These are phyloP conservation scores for Solanum etuberosum DNA, from an alignment of 257 asterid genomes.

Conservation along the genomic window DNA sequence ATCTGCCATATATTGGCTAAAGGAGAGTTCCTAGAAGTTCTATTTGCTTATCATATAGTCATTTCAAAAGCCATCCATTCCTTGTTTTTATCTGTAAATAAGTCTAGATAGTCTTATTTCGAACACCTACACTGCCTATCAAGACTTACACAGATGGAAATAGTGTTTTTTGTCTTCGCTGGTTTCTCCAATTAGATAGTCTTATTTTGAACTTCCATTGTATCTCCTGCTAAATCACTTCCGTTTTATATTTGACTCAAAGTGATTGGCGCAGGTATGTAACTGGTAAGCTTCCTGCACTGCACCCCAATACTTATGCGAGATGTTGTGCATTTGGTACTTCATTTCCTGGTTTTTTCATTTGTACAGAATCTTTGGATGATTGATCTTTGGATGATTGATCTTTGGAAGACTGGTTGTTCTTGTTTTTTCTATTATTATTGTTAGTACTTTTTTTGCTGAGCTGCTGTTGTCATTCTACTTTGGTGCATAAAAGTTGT, in stretches of 20 bases:
- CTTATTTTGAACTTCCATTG: not conserved
- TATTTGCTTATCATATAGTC: not conserved
- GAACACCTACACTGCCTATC: not conserved
- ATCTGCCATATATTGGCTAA: not conserved
- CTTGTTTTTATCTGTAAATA: not conserved
- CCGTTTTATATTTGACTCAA: not conserved
- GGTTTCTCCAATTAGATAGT: not conserved
- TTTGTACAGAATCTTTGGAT: not conserved
- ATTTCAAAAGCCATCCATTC: not conserved
- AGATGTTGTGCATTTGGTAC: not conserved
- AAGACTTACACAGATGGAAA: not conserved
- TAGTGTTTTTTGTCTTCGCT: not conserved
- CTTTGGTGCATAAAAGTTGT: not conserved
- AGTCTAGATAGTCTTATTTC: not conserved
- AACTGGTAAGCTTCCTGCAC: not conserved
- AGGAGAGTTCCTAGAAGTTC: not conserved
- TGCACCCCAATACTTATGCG: not conserved
- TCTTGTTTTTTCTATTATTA: not conserved
- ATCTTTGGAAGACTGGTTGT: not conserved
- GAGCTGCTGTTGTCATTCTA: not conserved
- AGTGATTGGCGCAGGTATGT: not conserved
- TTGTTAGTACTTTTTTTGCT: not conserved
- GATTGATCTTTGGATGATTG: not conserved
- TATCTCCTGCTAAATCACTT: not conserved
- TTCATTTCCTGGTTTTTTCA: not conserved